phyloP scores from a whole-genome alignment of 495 filamentous ascomycete species.

The Aspergillus ostianus region DNA sequence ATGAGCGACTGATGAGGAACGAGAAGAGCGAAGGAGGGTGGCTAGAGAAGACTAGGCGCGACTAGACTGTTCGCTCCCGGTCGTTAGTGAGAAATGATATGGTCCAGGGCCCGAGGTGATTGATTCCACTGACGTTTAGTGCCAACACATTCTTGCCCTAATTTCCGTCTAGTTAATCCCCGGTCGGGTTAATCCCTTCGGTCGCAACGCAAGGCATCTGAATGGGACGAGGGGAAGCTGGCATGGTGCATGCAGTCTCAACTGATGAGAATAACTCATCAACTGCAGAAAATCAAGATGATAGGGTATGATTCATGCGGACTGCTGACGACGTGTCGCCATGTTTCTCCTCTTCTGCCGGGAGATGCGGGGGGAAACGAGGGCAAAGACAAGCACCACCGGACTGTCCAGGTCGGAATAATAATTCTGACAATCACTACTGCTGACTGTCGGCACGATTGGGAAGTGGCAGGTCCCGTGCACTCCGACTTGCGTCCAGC shows the following conservation, averaged over 20 bases:
- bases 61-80: not conserved
- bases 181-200: not conserved
- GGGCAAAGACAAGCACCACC: too few species aligned
- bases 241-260: too few species aligned
- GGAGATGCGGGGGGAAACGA: not conserved
- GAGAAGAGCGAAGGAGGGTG: not conserved
- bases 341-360: not conserved
- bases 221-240: too few species aligned
- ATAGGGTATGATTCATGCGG: not conserved
- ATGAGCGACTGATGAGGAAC: not conserved
- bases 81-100: too few species aligned
- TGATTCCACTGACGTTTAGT: not conserved
- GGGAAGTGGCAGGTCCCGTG: not conserved
- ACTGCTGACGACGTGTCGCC: not conserved
- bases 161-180: too few species aligned
- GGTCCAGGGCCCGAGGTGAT: too few species aligned
- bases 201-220: not conserved
- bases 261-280: too few species aligned
- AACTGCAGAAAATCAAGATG: too few species aligned
- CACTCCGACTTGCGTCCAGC: too few species aligned
- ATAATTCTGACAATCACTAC: too few species aligned
- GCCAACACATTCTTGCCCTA: not conserved
- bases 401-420: too few species aligned
- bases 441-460: not conserved
- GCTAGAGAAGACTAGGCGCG: not conserved